Evolutionary conservation across 306 rosid species (phyloP).

Genomic region (Vigna trinervia): DNA sequence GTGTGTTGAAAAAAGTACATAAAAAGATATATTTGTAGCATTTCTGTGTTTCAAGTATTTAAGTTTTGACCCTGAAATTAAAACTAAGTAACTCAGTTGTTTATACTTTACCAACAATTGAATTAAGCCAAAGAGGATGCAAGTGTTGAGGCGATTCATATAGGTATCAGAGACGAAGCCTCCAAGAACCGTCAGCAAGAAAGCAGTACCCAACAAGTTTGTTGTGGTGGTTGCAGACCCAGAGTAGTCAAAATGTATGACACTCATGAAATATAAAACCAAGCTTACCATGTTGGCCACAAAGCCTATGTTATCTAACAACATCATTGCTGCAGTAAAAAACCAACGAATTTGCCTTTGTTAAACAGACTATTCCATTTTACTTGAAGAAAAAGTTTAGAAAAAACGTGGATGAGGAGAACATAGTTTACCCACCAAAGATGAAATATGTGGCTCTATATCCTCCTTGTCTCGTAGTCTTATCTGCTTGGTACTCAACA

Average conservation of each 20-base stretch:
- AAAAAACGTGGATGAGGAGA: background rate
- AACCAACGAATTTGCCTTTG: background rate
- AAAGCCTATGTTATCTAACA: constrained; percentile 62
- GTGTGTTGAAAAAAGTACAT: no score
- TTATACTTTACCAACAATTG: constrained; percentile 53
- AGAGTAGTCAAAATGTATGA: constrained; percentile 52
- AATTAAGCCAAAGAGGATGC: constrained; percentile 56
- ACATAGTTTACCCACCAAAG: constrained; percentile 42
- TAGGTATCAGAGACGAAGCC: constrained; percentile 69
- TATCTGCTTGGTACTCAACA: constrained; percentile 35
- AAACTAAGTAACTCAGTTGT: background rate
- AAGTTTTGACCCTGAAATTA: background rate
- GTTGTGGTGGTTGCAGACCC: constrained; percentile 62
- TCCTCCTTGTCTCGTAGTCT: constrained; percentile 50
- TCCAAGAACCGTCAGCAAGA: constrained; percentile 61
- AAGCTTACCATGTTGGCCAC: constrained; percentile 69
- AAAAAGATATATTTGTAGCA: background rate
- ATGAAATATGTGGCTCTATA: constrained; percentile 51
- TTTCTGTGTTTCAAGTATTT: background rate
- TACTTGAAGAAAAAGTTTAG: background rate
- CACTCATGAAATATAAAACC: constrained; percentile 56
- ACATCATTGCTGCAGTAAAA: constrained; percentile 49
- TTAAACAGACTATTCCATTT: background rate
- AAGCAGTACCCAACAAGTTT: constrained; percentile 58
- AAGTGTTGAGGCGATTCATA: constrained; percentile 62